A percentile compares a stretch with the other conserved stretches of the same genome.
Evolutionary conservation across 768 basidiomycete species (phyloP).

Genomic region (Tremella fuciformis): DNA sequence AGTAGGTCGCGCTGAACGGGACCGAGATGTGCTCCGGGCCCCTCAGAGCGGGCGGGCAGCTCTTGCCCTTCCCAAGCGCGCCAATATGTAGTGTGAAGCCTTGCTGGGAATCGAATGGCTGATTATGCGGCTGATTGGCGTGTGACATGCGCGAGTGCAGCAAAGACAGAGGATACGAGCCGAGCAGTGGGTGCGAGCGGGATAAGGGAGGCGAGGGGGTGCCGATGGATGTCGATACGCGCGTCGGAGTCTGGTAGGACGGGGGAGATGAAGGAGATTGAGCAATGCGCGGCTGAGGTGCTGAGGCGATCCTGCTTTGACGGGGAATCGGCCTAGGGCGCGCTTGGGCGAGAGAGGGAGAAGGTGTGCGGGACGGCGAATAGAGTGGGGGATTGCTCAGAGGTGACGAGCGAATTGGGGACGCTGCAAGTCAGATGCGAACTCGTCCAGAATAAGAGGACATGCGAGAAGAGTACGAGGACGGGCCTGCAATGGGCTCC

Average conservation of each 20-base stretch:
- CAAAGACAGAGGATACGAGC: conserved; percentile 50
- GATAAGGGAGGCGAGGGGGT: conserved; percentile 33
- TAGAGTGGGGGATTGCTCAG: conserved; percentile 26
- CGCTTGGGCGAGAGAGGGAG: conserved; percentile 8
- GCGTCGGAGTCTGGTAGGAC: conserved; percentile 5
- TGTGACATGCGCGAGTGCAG: conserved; percentile 50
- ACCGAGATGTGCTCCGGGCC: conserved; percentile 31
- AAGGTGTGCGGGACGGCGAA: conserved; percentile 17
- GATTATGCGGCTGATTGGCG: conserved; percentile 40
- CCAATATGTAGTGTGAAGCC: conserved; percentile 41
- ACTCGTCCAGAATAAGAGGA: too few species aligned
- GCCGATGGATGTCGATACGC: not conserved
- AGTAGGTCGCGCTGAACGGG: conserved; percentile 46
- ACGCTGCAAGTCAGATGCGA: conserved; percentile 11
- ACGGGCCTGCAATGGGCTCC: too few species aligned
- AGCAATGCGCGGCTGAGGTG: conserved; percentile 9
- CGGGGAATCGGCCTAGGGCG: conserved; percentile 1
- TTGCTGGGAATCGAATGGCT: conserved; percentile 20
- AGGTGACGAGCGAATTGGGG: conserved; percentile 26
- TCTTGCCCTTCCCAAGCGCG: conserved; percentile 25
- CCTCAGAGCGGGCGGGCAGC: conserved; percentile 31
- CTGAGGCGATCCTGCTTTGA: conserved; percentile 11
- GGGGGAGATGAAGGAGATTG: conserved; percentile 7
- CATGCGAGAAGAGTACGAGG: too few species aligned
- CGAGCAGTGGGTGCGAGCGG: conserved; percentile 46